These are phyloP conservation scores for Tuber umbilicatum DNA, from an alignment of 495 filamentous ascomycete genomes.

Conservation along the genomic window DNA sequence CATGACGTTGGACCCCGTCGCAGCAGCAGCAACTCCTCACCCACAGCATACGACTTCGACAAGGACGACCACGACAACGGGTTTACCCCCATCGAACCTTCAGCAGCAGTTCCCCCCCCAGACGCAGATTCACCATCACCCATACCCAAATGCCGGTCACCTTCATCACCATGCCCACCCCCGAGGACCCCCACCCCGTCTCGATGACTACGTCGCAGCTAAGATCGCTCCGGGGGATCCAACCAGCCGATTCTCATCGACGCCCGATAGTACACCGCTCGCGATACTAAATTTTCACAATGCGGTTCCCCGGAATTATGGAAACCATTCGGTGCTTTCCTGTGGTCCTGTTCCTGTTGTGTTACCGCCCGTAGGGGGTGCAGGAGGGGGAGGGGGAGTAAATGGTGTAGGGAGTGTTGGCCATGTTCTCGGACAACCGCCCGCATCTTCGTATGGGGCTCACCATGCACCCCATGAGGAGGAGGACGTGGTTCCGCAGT, in stretches of 20 bases:
- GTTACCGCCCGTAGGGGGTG: slow-evolving; percentile 16
- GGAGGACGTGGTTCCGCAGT: slow-evolving; percentile 5
- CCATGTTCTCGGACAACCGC: slow-evolving; percentile 5
- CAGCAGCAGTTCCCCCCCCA: slow-evolving; percentile 5
- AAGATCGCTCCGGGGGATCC: slow-evolving; percentile 4
- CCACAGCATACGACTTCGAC: slow-evolving; percentile 11
- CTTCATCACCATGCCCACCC: slow-evolving; percentile 4
- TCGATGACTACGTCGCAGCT: not conserved
- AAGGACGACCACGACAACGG: slow-evolving; percentile 16
- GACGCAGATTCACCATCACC: not conserved
- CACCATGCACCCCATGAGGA: not conserved
- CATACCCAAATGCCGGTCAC: not conserved
- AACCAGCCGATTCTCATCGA: not conserved
- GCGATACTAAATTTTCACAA: slow-evolving; percentile 38
- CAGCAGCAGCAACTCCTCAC: slow-evolving; percentile 14
- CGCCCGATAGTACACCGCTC: slow-evolving; percentile 15
- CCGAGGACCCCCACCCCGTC: slow-evolving; percentile 13
- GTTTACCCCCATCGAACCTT: slow-evolving; percentile 22
- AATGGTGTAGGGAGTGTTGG: slow-evolving; percentile 3
- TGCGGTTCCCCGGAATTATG: slow-evolving; percentile 24
- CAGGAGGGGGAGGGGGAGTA: slow-evolving; percentile 2
- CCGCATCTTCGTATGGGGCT: slow-evolving; percentile 6
- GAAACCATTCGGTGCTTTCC: slow-evolving; percentile 10
- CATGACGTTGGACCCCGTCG: slow-evolving; percentile 11
- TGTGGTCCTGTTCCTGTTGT: slow-evolving; percentile 22